Base-by-base conservation (phyloP, 2,329 filamentous ascomycete species). In the Beauveria sp. region DNA sequence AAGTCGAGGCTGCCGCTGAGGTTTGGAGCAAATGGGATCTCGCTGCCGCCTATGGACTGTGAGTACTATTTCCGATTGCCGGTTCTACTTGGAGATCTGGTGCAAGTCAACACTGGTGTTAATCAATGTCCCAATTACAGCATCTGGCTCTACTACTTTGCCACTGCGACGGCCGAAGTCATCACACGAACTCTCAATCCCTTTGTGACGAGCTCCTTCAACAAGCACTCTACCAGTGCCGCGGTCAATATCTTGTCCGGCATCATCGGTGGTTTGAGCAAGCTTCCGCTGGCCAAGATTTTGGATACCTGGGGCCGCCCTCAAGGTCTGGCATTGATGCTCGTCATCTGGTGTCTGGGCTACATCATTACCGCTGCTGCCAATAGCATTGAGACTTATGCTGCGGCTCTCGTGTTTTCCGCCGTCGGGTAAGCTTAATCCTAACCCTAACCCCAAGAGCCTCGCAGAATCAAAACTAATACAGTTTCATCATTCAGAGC, bases 331-430 rank as follows among this genome's bases (percentile, higher is more conserved):
- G 71, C 80, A 24, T 62, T 86, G 42, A 83, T 82, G 67, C 73
- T 85, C 2, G 60, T 76, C 12, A 72, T 83, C 60, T 80, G 80
- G 68, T 76, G 80, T 6, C 51, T 81, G 53, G 79, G 78, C 22
- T 78, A 88, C 59, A 77, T 87, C 64, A 81, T 91, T 74, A 88
- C 89, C 77, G 88, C 88, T 14, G 79, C 77, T 1, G 88, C 83
- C 70, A 76, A 79, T 2, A 83, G 82, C 62, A 79, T 88, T 12
- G 73, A 82, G 64, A 83, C 80, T 0, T 89, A 86, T 69, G 83
- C 83, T 50, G 86, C 86, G 2, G 85, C 83, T 2, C 80, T 85
- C 66, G 85, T 89, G 1, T 86, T 90, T 65, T 89, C 88, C 69
- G 81, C 80, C 61, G 81, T 88, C 50, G 88, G 88, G 62, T 77